Conservation (phyloP, 176 grass and related monocot genomes). For the Cocos nucifera region DNA sequence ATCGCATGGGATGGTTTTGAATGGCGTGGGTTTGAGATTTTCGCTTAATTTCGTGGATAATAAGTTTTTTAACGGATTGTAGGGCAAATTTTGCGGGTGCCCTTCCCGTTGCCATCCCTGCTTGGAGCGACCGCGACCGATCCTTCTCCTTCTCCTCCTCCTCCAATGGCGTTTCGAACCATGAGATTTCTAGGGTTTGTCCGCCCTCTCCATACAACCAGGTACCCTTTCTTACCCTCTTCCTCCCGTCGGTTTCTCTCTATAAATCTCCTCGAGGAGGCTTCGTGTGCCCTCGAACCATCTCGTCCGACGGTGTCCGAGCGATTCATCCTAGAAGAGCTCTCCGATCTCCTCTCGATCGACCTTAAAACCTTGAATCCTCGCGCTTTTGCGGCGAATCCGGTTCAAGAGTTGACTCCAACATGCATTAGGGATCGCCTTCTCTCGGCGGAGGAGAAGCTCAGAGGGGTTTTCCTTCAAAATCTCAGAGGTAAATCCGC, state of each 20-base stretch:
- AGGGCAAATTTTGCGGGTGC: too few relatives aligned
- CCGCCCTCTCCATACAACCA: neutral
- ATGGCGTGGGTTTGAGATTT: too few relatives aligned
- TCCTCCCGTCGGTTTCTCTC: slow-evolving; percentile 17
- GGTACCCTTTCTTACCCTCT: neutral
- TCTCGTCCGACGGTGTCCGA: slow-evolving; percentile 21
- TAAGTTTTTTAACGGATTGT: too few relatives aligned
- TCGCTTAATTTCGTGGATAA: too few relatives aligned
- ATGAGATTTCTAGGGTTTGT: neutral
- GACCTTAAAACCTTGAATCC: slow-evolving; percentile 6
- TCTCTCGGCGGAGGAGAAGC: slow-evolving; percentile 45
- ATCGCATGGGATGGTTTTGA: too few relatives aligned
- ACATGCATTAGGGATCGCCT: slow-evolving; percentile 14
- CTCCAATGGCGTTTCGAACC: too few relatives aligned
- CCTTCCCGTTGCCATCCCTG: too few relatives aligned
- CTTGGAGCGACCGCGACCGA: too few relatives aligned
- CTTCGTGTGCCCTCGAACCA: neutral
- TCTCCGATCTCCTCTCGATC: slow-evolving; percentile 38
- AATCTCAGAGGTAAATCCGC: slow-evolving; percentile 34
- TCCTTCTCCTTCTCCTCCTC: too few relatives aligned
- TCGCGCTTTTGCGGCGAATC: neutral
- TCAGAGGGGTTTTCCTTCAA: slow-evolving; percentile 77
- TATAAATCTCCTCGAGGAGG: neutral
- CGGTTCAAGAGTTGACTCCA: neutral
- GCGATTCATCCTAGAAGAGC: slow-evolving; percentile 47